Base-by-base conservation (phyloP, 225 moss, liverwort and hornwort genomes). In the Antitrichia curtipendula region DNA sequence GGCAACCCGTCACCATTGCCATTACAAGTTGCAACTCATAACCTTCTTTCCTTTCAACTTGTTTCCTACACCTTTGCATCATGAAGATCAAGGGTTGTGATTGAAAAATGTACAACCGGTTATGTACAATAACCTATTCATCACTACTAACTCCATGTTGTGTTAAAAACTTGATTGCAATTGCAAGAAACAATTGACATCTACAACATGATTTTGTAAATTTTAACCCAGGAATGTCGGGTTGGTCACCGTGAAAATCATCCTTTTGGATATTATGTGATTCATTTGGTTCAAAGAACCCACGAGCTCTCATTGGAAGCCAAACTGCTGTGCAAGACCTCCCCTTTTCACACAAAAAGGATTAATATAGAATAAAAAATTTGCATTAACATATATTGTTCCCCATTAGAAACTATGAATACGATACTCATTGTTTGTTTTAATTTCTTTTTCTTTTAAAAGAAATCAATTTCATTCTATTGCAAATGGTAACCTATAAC, bases 191-290 rank as follows among this genome's bases (percentile, higher is more conserved):
- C 11, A 58, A 31, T 31, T 9, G 4, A 31, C 10, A 60, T 43
- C 2, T 7, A 5, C 12, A 58, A 10, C 24, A 10, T 10, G 5
- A 8, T 45, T 45, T 45, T 72, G 9, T 3, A 72, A 45, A 72
- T 28, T 28, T 45, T 43, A 43, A 41, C 8, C 4, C 0, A 2
- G 1, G 4, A 68, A 38, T 0, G 1, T 22, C 6, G 12, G 8
- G 3, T 2, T 38, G 13, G 23, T 69, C 23, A 22, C 2, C 3
- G 14, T 40, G 40, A 24, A 40, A 69, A 69, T 40, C 69, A 40
- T 40, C 13, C 24, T 69, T 69, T 69, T 25, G 0, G 8, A 14
- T 69, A 24, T 24, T 10, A 13, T 24, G 1, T 40, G 22, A 24
- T 24, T 40, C 4, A 23, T 40, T 69, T 40, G 24, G 1, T 38